Evolutionary conservation across 371 early-diverging fungal species (phyloP).

Genomic region (Amoeboaphelidium protococcarum): DNA sequence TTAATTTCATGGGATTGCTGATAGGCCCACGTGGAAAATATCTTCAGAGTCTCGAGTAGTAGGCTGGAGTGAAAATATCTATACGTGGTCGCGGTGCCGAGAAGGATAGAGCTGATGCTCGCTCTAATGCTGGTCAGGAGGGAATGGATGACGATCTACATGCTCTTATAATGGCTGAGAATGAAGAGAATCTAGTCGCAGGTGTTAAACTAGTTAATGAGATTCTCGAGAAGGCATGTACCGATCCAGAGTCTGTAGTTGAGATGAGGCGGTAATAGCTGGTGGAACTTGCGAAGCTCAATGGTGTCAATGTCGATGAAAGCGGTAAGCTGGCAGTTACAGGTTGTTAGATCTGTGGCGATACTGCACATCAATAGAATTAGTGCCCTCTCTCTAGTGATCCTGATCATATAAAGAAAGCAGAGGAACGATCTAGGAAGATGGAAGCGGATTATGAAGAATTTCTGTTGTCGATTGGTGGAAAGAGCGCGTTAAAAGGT

Average conservation of each 20-base stretch:
- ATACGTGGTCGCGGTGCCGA: constrained; percentile 88
- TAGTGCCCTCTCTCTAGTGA: too few species aligned
- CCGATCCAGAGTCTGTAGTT: constrained; percentile 77
- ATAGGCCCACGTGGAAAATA: constrained; percentile 93
- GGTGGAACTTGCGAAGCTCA: constrained; percentile 74
- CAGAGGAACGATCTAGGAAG: too few species aligned
- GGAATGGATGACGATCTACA: constrained; percentile 86
- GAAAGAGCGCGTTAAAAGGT: too few species aligned
- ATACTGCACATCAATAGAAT: too few species aligned
- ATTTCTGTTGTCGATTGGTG: too few species aligned
- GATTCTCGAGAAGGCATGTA: constrained; percentile 76
- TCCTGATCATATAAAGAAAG: too few species aligned
- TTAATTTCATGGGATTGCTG: constrained; percentile 86
- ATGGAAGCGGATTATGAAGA: too few species aligned
- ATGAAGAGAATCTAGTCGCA: constrained; percentile 56
- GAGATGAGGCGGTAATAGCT: constrained; percentile 76
- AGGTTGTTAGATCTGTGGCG: constrained; percentile 69
- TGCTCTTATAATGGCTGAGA: constrained; percentile 64
- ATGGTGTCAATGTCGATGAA: constrained; percentile 84
- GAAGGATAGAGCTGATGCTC: constrained; percentile 56
- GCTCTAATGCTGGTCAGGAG: constrained; percentile 52
- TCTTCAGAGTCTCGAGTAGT: constrained; percentile 71
- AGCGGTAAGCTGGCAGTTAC: constrained; percentile 58
- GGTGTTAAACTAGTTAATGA: constrained; percentile 64
- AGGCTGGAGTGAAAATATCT: constrained; percentile 77